A percentile compares a stretch with the other conserved stretches of the same genome.
These are phyloP conservation scores for Rhododendron vialii DNA, from an alignment of 148 eudicot species.

Conservation along the genomic window DNA sequence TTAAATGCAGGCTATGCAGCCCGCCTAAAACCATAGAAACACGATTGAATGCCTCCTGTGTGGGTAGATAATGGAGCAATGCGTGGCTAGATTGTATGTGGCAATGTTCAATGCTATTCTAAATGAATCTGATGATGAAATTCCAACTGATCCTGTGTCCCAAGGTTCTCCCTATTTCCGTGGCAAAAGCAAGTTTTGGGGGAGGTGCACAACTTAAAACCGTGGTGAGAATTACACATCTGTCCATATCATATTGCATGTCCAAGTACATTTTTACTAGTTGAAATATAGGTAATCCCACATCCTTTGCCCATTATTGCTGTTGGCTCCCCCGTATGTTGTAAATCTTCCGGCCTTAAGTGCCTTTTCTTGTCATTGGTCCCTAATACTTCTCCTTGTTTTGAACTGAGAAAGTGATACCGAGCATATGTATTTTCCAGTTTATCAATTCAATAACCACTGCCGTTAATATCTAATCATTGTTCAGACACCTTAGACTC, in stretches of 20 bases:
- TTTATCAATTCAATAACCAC: background rate
- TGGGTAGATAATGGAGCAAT: slow-evolving; percentile 89
- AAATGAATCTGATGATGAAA: slow-evolving; percentile 78
- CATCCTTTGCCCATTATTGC: too few species aligned
- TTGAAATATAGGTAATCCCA: background rate
- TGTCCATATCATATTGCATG: background rate
- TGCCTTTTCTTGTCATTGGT: background rate
- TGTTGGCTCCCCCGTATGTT: background rate
- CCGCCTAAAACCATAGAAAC: background rate
- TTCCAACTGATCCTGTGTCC: slow-evolving; percentile 93
- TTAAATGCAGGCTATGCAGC: background rate
- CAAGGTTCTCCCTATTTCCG: slow-evolving; percentile 75
- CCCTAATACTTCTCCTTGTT: background rate
- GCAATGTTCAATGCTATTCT: slow-evolving; percentile 97
- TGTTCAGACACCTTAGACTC: background rate
- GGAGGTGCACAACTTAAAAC: slow-evolving; percentile 95
- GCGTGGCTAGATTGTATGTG: slow-evolving; percentile 79
- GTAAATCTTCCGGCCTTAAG: background rate
- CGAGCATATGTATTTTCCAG: background rate
- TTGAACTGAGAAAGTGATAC: background rate
- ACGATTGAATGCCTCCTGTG: background rate
- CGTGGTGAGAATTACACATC: slow-evolving; percentile 42
- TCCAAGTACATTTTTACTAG: background rate
- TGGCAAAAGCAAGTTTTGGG: slow-evolving; percentile 86
- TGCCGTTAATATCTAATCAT: background rate